A percentile compares a stretch with the other conserved stretches of the same genome.
Conservation (phyloP, 163 green algal genomes). For the Scenedesmus sp. region DNA sequence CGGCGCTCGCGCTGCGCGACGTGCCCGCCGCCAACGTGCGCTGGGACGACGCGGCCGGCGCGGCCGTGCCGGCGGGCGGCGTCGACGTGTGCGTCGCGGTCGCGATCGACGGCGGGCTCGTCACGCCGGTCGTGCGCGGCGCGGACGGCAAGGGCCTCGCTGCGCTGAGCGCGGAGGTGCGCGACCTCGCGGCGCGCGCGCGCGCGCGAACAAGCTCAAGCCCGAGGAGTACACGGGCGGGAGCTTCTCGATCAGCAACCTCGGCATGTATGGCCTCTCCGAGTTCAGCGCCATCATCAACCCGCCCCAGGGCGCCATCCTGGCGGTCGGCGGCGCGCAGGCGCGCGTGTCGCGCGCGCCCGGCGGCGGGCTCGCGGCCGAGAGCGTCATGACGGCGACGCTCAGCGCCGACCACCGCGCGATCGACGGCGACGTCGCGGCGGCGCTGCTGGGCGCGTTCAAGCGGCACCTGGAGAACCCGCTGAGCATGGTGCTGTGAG, state of each 20-base stretch:
- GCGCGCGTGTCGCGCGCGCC: constrained; percentile 43
- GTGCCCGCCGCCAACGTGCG: constrained; percentile 80
- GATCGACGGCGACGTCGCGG: constrained; percentile 76
- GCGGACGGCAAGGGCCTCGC: constrained; percentile 83
- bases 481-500: constrained; percentile 66
- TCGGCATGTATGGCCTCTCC: constrained; percentile 82
- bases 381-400: constrained; percentile 79
- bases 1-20: constrained; percentile 59
- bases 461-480: constrained; percentile 72
- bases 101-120: constrained; percentile 86
- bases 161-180: constrained; percentile 49
- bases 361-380: constrained; percentile 30
- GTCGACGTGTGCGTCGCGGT: constrained; percentile 92
- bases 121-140: constrained; percentile 94
- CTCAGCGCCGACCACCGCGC: constrained; percentile 83
- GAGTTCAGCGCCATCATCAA: constrained; percentile 93
- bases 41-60: constrained; percentile 64
- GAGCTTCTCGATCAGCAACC: constrained; percentile 83
- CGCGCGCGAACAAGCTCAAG: constrained; percentile 83
- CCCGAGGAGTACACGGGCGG: constrained; percentile 89
- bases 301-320: constrained; percentile 84
- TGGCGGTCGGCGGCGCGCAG: constrained; percentile 81
- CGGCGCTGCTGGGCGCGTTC: constrained; percentile 80
- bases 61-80: constrained; percentile 17
- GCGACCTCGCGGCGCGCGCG: constrained; percentile 65